Conservation (phyloP, 1,139 yeast species). For the Yamadazyma buinensis region DNA sequence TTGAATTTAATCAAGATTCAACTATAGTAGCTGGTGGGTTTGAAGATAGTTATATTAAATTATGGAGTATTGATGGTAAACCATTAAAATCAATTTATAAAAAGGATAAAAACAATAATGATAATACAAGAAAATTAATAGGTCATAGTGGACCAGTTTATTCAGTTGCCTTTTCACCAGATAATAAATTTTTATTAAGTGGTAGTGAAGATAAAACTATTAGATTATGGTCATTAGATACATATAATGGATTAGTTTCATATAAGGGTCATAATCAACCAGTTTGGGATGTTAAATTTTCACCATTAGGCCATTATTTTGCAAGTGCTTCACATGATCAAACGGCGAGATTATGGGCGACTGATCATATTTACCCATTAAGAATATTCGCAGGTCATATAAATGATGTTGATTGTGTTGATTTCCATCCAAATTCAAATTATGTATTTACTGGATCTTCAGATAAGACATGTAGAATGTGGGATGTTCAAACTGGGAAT, state of each 20-base stretch:
- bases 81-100: slow-evolving; percentile 67
- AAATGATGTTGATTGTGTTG: slow-evolving; percentile 92
- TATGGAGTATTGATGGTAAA: slow-evolving; percentile 92
- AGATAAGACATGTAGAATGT: slow-evolving; percentile 95
- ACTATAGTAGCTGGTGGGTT: slow-evolving; percentile 91
- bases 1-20: slow-evolving; percentile 84
- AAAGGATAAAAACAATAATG: slow-evolving; percentile 52
- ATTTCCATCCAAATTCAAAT: slow-evolving; percentile 94
- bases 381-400: slow-evolving; percentile 97
- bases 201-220: slow-evolving; percentile 91
- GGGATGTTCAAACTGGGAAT: slow-evolving; percentile 91
- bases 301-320: slow-evolving; percentile 95
- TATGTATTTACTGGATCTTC: slow-evolving; percentile 93
- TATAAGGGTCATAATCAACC: slow-evolving; percentile 97
- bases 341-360: slow-evolving; percentile 96
- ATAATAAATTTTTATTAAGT: slow-evolving; percentile 73
- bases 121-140: slow-evolving; percentile 59
- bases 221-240: slow-evolving; percentile 90
- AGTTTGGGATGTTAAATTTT: slow-evolving; percentile 93
- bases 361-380: slow-evolving; percentile 95
- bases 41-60: slow-evolving; percentile 82
- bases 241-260: slow-evolving; percentile 84
- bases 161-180: slow-evolving; percentile 88
- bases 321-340: slow-evolving; percentile 98
- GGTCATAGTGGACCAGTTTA: slow-evolving; percentile 97